These are phyloP conservation scores for Komagataella pseudopastoris DNA, from an alignment of 805 yeast species.

Conservation along the genomic window DNA sequence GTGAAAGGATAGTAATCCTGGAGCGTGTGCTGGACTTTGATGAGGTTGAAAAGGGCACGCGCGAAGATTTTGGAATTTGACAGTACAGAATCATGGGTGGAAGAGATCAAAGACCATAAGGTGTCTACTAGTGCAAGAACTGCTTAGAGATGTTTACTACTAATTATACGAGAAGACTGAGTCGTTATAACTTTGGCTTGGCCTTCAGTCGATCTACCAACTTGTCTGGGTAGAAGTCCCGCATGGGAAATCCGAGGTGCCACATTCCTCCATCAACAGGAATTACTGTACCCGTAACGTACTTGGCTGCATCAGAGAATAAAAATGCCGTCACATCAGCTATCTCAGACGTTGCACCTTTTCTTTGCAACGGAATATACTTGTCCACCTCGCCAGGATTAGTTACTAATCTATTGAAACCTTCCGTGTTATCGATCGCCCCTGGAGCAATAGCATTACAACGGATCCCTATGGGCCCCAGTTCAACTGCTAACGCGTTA, in stretches of 20 bases:
- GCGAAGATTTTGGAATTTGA: not conserved
- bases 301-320: slow-evolving; percentile 72
- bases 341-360: slow-evolving; percentile 64
- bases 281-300: slow-evolving; percentile 61
- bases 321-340: slow-evolving; percentile 80
- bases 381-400: slow-evolving; percentile 24
- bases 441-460: slow-evolving; percentile 89
- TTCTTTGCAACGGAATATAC: slow-evolving; percentile 50
- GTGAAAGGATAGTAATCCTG: not conserved
- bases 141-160: not conserved
- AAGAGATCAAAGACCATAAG: not conserved
- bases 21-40: not conserved
- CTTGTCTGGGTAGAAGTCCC: slow-evolving; percentile 26
- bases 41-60: not conserved
- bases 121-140: not conserved
- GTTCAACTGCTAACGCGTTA: slow-evolving; percentile 75
- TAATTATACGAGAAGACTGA: not conserved
- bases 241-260: slow-evolving; percentile 48
- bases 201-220: slow-evolving; percentile 16
- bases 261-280: slow-evolving; percentile 89
- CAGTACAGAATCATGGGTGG: not conserved
- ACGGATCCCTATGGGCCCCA: slow-evolving; percentile 81
- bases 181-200: slow-evolving; percentile 10
- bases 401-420: slow-evolving; percentile 50
- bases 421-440: slow-evolving; percentile 79